These are phyloP conservation scores for Zygosaccharomyces pseudobailii DNA, from an alignment of 1,139 yeast species.

Conservation along the genomic window DNA sequence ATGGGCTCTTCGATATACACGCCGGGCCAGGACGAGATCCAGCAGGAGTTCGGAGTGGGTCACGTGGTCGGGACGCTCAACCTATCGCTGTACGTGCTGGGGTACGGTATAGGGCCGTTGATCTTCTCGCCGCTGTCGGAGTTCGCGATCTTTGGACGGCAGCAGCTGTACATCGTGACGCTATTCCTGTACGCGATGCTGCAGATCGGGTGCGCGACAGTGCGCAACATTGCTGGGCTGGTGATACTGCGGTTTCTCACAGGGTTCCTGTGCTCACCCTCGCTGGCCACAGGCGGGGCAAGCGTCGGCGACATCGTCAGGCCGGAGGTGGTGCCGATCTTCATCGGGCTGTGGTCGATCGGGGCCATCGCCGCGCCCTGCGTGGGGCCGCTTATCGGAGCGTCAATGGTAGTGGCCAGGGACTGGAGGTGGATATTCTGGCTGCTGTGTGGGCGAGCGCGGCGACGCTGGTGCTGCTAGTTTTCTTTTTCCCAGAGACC, in stretches of 20 bases:
- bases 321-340: constrained; percentile 40
- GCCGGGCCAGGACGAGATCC: constrained; percentile 40
- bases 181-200: constrained; percentile 52
- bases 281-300: constrained; percentile 57
- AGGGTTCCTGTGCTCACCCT: constrained; percentile 55
- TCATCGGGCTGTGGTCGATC: constrained; percentile 46
- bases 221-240: constrained; percentile 49
- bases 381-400: constrained; percentile 61
- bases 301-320: constrained; percentile 50
- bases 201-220: constrained; percentile 56
- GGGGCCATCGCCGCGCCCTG: constrained; percentile 59
- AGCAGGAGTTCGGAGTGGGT: constrained; percentile 19
- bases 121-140: constrained; percentile 54
- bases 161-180: constrained; percentile 47
- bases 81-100: constrained; percentile 38
- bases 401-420: constrained; percentile 41
- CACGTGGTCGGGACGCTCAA: constrained; percentile 21
- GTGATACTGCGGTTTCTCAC: constrained; percentile 49
- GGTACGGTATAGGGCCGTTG: constrained; percentile 56
- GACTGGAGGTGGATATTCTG: constrained; percentile 47
- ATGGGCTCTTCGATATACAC: constrained; percentile 60
- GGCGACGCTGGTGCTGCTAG: constrained; percentile 36
- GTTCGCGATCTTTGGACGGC: constrained; percentile 49
- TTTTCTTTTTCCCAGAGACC: constrained; percentile 49
- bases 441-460: constrained; percentile 41